Percentiles rank a stretch among this genome's conserved stretches.
These are phyloP conservation scores for Leccinum fibrillosum DNA, from an alignment of 768 basidiomycete species.

Conservation along the genomic window DNA sequence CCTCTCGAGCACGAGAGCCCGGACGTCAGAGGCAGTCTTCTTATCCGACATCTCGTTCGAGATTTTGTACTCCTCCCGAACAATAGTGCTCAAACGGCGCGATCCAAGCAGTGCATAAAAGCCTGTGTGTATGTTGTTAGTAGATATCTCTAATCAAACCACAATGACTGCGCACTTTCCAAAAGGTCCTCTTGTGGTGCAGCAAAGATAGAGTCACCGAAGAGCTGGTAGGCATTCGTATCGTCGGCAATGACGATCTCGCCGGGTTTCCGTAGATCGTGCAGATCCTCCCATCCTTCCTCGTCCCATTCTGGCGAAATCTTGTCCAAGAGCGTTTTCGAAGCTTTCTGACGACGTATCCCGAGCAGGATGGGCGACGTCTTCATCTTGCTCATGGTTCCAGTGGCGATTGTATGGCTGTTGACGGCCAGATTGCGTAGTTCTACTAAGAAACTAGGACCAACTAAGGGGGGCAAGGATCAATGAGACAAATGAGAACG, in stretches of 20 bases:
- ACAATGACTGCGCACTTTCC: conserved; percentile 51
- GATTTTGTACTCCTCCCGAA: conserved; percentile 75
- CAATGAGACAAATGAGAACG: background rate
- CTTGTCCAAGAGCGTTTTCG: conserved; percentile 21
- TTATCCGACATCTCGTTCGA: conserved; percentile 48
- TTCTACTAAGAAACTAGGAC: conserved; percentile 71
- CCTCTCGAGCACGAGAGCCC: conserved; percentile 71
- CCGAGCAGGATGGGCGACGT: conserved; percentile 70
- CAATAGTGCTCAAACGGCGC: conserved; percentile 62
- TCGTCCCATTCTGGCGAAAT: conserved; percentile 43
- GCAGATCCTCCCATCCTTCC: conserved; percentile 69
- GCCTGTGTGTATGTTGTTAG: conserved; percentile 33
- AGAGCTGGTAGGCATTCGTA: conserved; percentile 73
- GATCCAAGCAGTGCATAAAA: conserved; percentile 82
- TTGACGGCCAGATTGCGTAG: conserved; percentile 87
- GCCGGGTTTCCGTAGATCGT: conserved; percentile 66
- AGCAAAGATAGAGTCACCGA: conserved; percentile 70
- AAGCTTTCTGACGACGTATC: conserved; percentile 52
- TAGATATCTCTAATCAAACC: background rate
- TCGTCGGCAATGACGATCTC: conserved; percentile 87
- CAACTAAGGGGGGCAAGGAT: background rate
- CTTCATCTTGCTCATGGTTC: conserved; percentile 59
- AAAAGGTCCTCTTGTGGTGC: conserved; percentile 90
- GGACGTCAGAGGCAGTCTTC: conserved; percentile 48
- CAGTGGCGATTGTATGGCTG: conserved; percentile 45